Evolutionary conservation across 768 basidiomycete species (phyloP).

Genomic region (Cyclocybe aegerita): DNA sequence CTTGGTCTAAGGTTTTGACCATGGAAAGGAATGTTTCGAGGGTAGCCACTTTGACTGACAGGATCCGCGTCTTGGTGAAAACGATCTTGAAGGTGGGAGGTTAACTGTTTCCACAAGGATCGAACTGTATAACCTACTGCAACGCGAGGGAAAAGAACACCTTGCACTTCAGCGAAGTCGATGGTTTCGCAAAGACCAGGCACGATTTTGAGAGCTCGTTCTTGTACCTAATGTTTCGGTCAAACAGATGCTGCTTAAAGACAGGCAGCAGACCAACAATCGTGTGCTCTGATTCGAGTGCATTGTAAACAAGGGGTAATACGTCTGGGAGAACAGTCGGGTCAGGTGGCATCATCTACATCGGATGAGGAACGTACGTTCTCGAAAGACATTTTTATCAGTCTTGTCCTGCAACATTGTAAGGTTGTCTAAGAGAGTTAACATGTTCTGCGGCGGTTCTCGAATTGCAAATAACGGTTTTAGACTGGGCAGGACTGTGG

Average conservation of each 20-base stretch:
- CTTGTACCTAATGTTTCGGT: constrained; percentile 67
- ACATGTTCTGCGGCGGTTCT: constrained; percentile 97
- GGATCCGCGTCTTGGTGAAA: constrained; percentile 87
- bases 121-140: constrained; percentile 55
- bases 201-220: constrained; percentile 80
- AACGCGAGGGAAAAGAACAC: constrained; percentile 86
- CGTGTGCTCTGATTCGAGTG: constrained; percentile 93
- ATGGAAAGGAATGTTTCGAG: constrained; percentile 79
- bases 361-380: constrained; percentile 58
- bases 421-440: constrained; percentile 90
- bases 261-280: constrained; percentile 43
- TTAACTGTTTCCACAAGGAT: constrained; percentile 1
- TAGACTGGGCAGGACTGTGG: constrained; percentile 79
- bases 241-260: not conserved
- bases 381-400: constrained; percentile 80
- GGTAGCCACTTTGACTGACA: constrained; percentile 91
- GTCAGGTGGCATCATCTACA: not conserved
- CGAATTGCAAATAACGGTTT: constrained; percentile 88
- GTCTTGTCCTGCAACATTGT: constrained; percentile 87
- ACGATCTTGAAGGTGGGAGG: constrained; percentile 56
- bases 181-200: constrained; percentile 90
- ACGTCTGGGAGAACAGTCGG: constrained; percentile 58
- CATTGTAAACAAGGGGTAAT: constrained; percentile 93
- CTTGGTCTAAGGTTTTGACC: constrained; percentile 90
- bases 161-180: constrained; percentile 93